Evolutionary conservation across 2,329 filamentous ascomycete genomes (phyloP).

Genomic region (Pseudogymnoascus sp.): DNA sequence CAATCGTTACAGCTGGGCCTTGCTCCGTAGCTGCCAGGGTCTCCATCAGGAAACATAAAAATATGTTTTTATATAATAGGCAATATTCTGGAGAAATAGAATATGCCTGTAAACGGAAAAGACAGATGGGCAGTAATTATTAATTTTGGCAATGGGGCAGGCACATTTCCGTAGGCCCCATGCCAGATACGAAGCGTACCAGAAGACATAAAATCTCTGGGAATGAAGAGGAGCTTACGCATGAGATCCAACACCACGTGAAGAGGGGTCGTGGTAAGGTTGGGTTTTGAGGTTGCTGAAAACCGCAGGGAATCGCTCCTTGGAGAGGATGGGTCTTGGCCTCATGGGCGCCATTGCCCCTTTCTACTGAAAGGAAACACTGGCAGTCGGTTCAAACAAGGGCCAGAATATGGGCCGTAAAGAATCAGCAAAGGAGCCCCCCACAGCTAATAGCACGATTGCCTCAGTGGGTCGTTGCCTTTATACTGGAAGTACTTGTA

Average conservation of each 20-base stretch:
- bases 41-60: neutral
- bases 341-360: constrained; percentile 24
- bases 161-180: neutral
- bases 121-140: neutral
- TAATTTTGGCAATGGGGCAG: neutral
- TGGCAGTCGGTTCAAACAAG: neutral
- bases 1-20: neutral
- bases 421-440: neutral
- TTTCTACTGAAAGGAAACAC: neutral
- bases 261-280: constrained; percentile 56
- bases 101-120: neutral
- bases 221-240: constrained; percentile 38
- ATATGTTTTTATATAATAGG: neutral
- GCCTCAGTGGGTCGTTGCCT: neutral
- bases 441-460: neutral
- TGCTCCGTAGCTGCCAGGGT: neutral
- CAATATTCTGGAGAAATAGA: neutral
- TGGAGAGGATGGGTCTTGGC: constrained; percentile 52
- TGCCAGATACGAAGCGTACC: neutral
- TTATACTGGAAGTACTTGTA: neutral
- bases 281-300: constrained; percentile 65
- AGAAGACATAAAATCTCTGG: neutral
- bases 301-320: constrained; percentile 59
- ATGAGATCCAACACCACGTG: constrained; percentile 47
- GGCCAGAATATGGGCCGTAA: neutral